Evolutionary conservation across 371 early-diverging fungal genomes (phyloP), one percentile per base, ranked within the genome.

Genomic region (Blakeslea trispora): DNA sequence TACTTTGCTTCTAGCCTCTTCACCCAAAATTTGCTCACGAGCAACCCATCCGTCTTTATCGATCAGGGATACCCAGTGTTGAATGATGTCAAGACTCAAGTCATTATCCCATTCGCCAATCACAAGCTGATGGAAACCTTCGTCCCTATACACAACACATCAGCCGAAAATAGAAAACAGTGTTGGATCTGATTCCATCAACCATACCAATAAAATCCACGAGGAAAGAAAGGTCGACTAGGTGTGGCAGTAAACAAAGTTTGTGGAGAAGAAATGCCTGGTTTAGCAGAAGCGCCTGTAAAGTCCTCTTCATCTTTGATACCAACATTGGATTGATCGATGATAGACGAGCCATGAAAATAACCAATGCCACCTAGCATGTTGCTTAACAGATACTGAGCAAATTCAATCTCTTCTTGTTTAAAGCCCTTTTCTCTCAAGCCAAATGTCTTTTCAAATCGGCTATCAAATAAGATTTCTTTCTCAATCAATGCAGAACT

Each of bases 1-100:
- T 5, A 94, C 91, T 62, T 90, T 92, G 75, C 92, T 91, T 22
- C 95, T 83, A 0, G 96, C 94, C 58, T 97, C 97, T 21, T 89
- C 91, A 11, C 98, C 98, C 9, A 96, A 69, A 50, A 96, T 96
- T 68, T 96, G 95, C 63, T 97, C 97, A 18, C 97, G 82, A 5
- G 90, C 94, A 24, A 96, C 85, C 98, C 98, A 97, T 0, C 98
- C 98, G 42, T 89, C 75, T 19, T 74, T 76, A 53, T 96, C 94
- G 66, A 95, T 94, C 53, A 87, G 67, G 14, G 75, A 61, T 28
- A 83, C 75, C 98, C 97, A 97, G 60, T 85, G 84, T 35, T 81
- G 75, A 40, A 96, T 77, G 14, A 96, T 84, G 32, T 92, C 90
- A 35, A 94, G 55, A 61, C 86, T 88, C 61, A 97, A 73, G 58